Conservation (phyloP, 306 rosid genomes). For the Cucurbita maxima region DNA sequence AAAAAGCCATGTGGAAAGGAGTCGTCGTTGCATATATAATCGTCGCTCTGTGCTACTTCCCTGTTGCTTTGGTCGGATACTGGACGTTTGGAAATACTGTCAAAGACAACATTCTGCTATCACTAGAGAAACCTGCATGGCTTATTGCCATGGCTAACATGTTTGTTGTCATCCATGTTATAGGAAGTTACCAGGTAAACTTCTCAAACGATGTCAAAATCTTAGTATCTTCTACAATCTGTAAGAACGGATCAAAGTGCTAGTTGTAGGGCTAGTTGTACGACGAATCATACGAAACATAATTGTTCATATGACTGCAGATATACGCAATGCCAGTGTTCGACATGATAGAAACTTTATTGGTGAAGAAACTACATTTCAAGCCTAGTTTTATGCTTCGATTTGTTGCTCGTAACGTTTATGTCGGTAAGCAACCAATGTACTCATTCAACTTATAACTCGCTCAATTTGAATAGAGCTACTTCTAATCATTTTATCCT, state of each 20-base stretch:
- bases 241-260: not conserved
- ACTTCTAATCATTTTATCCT: not conserved
- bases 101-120: constrained; percentile 37
- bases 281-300: not conserved
- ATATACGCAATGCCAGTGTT: constrained; percentile 89
- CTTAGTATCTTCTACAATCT: not conserved
- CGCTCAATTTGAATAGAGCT: not conserved
- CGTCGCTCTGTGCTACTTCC: constrained; percentile 86
- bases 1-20: constrained; percentile 93
- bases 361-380: constrained; percentile 60
- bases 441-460: not conserved
- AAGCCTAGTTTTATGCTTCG: constrained; percentile 39
- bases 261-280: no score
- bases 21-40: constrained; percentile 67
- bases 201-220: not conserved
- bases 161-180: constrained; percentile 82
- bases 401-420: constrained; percentile 38
- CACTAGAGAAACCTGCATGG: constrained; percentile 60
- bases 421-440: constrained; percentile 48
- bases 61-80: constrained; percentile 71
- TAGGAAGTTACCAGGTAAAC: constrained; percentile 90
- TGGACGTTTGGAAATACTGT: constrained; percentile 57
- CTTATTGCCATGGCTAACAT: constrained; percentile 70
- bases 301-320: constrained; percentile 13
- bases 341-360: constrained; percentile 73